Base-by-base conservation (phyloP, 2,329 filamentous ascomycete species). In the Colletotrichum filicis region DNA sequence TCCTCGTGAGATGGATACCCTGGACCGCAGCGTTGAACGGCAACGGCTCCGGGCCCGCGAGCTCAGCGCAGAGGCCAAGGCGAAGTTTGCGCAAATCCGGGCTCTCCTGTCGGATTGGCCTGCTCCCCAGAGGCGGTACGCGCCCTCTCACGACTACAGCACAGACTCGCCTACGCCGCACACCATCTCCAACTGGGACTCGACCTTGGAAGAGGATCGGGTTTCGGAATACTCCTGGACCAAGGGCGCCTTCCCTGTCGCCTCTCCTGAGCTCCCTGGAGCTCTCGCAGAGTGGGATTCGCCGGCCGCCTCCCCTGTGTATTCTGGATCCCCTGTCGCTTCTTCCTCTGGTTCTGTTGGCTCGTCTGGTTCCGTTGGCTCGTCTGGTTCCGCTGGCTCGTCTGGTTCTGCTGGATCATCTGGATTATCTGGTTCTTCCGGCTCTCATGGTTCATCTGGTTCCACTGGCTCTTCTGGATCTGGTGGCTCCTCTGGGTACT, bases 141-240 rank as follows among this genome's bases (percentile, higher is more conserved):
- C 49, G 19, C 26, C 64, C 11, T 65, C 46, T n/a, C 49, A 69
- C 60, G 66, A 69, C 52, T 64, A 69, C 32, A 56, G 49, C 3
- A 65, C 59, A 11, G 59, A 62, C 7, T 53, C 46, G 19, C 66
- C 66, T 12, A 68, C 66, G 16, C 66, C 66, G 53, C 37, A 53
- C 24, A 68, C 58, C 24, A 68, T 64, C 9, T 68, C 66, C 11
- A 61, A 64, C 66, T 68, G 59, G 30, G 66, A 68, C 26, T 62
- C 66, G 5, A 64, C 66, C 28, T 28, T 64, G 37, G 61, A 55
- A 30, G 61, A 64, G 61, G 59, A 53, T 56, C 49, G 59, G 22
- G 16, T 65, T 26, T 35, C 32, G 32, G 24, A 49, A 5, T 52
- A 56, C 35, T 69, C 66, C 4, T 58, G 53, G 22, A 65, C 66